Conservation (phyloP, 2,329 filamentous ascomycete species). For the Aspergillus ibericus region DNA sequence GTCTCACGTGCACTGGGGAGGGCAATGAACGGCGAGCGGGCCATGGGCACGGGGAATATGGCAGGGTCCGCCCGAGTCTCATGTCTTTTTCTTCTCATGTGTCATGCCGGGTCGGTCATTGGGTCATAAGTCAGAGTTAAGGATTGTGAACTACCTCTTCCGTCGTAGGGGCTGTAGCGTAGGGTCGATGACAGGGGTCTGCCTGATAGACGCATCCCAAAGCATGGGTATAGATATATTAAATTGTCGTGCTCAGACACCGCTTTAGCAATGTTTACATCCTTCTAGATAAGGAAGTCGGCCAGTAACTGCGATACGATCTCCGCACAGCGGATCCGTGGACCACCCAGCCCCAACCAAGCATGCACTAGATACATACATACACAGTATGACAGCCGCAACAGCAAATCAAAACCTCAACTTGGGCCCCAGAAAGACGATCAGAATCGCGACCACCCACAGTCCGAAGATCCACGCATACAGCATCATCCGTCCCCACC, state of each 20-base stretch:
- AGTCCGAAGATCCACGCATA: constrained; percentile 82
- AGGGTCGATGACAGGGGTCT: constrained; percentile 17
- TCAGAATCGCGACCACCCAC: constrained; percentile 72
- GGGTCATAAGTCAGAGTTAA: constrained; percentile 28
- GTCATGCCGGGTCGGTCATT: constrained; percentile 38
- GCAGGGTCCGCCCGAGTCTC: constrained; percentile 31
- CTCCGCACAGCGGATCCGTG: too few relatives aligned
- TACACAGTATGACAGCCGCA: not conserved
- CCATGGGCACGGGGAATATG: constrained; percentile 28
- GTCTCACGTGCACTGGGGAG: constrained; percentile 27
- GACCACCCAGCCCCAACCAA: too few relatives aligned
- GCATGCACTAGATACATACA: too few relatives aligned
- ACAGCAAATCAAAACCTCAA: constrained; percentile 66
- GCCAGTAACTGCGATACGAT: too few relatives aligned
- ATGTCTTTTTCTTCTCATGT: constrained; percentile 39
- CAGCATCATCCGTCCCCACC: constrained; percentile 79
- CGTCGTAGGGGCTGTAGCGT: constrained; percentile 4
- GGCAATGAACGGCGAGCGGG: constrained; percentile 26
- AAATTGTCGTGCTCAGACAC: too few relatives aligned
- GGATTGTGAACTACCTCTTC: constrained; percentile 24
- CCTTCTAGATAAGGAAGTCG: too few relatives aligned
- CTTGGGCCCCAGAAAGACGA: constrained; percentile 87
- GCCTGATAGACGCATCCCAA: too few relatives aligned
- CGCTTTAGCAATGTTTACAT: too few relatives aligned
- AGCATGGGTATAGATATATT: too few relatives aligned